phyloP scores from a whole-genome alignment of 352 stramenopile species.

The Globisporangium viniferum region DNA sequence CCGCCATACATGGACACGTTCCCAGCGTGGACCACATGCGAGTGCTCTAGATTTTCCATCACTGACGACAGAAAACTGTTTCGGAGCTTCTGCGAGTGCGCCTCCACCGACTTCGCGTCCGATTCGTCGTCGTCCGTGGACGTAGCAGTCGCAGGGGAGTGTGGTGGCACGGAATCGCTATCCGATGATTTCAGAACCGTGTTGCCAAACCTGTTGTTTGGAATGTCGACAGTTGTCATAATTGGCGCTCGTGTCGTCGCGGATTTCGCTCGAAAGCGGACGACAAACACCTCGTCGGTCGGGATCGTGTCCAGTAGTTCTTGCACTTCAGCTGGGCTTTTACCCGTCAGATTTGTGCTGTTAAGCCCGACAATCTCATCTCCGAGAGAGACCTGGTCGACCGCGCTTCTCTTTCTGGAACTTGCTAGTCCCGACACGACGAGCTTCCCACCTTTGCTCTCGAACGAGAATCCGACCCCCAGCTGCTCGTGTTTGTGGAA shows the following conservation, averaged over 20 bases:
- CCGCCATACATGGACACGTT: constrained; percentile 76
- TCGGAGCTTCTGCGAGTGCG: constrained; percentile 31
- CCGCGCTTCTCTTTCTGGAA: constrained; percentile 14
- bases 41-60: constrained; percentile 18
- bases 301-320: constrained; percentile 31
- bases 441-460: constrained; percentile 35
- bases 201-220: not conserved
- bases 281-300: constrained; percentile 28
- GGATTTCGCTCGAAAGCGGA: constrained; percentile 49
- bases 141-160: not conserved
- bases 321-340: constrained; percentile 32
- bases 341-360: constrained; percentile 40
- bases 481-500: constrained; percentile 33
- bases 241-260: constrained; percentile 7
- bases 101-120: constrained; percentile 16
- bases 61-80: constrained; percentile 32
- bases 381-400: constrained; percentile 20
- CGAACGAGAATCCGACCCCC: constrained; percentile 47
- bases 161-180: not conserved
- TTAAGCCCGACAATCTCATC: constrained; percentile 73
- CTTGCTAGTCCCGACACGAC: constrained; percentile 25
- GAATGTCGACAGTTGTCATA: not conserved
- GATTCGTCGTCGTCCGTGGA: constrained; percentile 10
- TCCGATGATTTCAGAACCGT: not conserved
- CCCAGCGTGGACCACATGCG: constrained; percentile 50